Conservation (phyloP, 2,329 filamentous ascomycete species). For the Malbranchea cinnamomea region DNA sequence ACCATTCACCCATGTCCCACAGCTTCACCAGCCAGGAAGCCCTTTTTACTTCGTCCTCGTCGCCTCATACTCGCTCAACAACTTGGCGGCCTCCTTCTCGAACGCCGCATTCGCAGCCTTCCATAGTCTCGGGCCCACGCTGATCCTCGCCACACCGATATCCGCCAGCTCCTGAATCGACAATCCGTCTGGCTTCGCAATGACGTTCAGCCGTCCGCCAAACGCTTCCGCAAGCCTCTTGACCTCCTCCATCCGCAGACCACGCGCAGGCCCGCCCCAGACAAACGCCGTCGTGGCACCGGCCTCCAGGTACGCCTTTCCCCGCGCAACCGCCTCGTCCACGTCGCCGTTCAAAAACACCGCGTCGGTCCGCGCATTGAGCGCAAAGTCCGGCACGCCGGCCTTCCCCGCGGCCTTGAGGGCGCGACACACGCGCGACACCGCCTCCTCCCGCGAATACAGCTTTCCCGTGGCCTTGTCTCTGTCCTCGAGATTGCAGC, state of each 20-base stretch:
- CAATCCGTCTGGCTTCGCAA: slow-evolving; percentile 27
- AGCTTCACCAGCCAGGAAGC: too few species aligned
- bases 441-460: slow-evolving; percentile 33
- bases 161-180: slow-evolving; percentile 30
- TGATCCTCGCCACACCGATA: slow-evolving; percentile 41
- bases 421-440: slow-evolving; percentile 27
- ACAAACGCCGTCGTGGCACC: slow-evolving; percentile 47
- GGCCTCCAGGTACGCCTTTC: slow-evolving; percentile 41
- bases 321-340: slow-evolving; percentile 37
- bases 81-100: slow-evolving; percentile 8
- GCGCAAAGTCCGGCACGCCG: slow-evolving; percentile 40
- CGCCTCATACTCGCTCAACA: slow-evolving; percentile 9
- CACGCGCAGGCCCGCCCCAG: slow-evolving; percentile 37
- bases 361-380: slow-evolving; percentile 44
- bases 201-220: slow-evolving; percentile 36
- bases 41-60: slow-evolving; percentile 8
- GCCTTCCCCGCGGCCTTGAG: slow-evolving; percentile 19
- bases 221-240: slow-evolving; percentile 33
- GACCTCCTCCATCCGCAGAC: slow-evolving; percentile 34
- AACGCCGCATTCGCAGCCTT: slow-evolving; percentile 21
- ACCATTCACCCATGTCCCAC: slow-evolving; percentile 1
- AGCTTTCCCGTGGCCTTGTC: slow-evolving; percentile 22
- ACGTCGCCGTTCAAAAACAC: slow-evolving; percentile 30
- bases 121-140: slow-evolving; percentile 37
- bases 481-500: slow-evolving; percentile 45